Base-by-base conservation (phyloP, 148 eudicot genomes). In the Chenopodium quinoa region DNA sequence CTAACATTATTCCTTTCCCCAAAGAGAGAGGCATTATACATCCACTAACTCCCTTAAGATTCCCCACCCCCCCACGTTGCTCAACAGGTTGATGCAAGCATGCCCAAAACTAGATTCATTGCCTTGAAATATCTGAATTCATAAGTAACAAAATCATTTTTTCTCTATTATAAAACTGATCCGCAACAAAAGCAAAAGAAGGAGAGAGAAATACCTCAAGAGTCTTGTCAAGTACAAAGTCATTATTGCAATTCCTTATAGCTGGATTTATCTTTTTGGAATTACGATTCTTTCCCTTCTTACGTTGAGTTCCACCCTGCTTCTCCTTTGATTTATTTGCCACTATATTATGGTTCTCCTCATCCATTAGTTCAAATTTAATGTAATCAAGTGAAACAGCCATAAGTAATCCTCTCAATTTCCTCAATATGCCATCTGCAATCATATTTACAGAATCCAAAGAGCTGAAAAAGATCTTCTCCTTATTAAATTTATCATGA, bases 371-470 rank as follows among this genome's bases (percentile, higher is more conserved):
- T 89, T 96, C 98, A 86, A 87, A 79, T 85, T 90, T 92, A 75
- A 97, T 96, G 85, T 88, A 91, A 86, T 94, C 98, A 84, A 94
- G 95, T 69, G 99, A 96, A 84, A 96, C 83, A 85, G 85, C 89
- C 98, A 94, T 92, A 73, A 96, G 90, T 63, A 96, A 72, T 79
- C 93, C 99, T 63, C 98, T 89, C 74, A 96, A 66, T 82, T 90
- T 94, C 81, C 97, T 89, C 72, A 87, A 86, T 83, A 94, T 77
- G 76, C 85, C 84, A 85, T 96, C 98, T 52, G 90, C 88, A 81
- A 91, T 66, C 25, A 91, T 80, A 79, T 87, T 86, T 34, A 91
- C 87, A 84, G 91, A 84, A 77, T 82, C 90, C 84, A 94, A 82
- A 50, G 99, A 90, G 87, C 92, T 96, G 89, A 90, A 92, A 87